A percentile compares a stretch with the other conserved stretches of the same genome.
These are phyloP conservation scores for Sophora flavescens DNA, from an alignment of 306 rosid species.

Conservation along the genomic window DNA sequence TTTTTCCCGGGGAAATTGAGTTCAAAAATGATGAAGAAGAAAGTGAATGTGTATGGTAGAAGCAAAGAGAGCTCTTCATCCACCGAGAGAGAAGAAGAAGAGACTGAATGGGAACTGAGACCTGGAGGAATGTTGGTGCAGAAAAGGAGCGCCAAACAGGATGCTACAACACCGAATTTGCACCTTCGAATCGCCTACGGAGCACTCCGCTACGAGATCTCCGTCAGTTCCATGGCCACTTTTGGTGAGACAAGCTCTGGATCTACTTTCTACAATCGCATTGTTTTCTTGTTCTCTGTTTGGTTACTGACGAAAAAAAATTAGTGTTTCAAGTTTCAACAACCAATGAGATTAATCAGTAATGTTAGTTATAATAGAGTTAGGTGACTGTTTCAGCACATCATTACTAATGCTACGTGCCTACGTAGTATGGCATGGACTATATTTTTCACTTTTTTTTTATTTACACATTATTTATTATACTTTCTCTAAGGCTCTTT, in stretches of 20 bases:
- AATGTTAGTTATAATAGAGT: slow-evolving; percentile 16
- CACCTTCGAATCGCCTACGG: slow-evolving; percentile 72
- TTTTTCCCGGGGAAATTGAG: slow-evolving; percentile 36
- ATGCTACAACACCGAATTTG: slow-evolving; percentile 46
- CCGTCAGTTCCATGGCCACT: slow-evolving; percentile 62
- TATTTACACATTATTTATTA: too few relatives aligned
- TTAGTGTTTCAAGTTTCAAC: not conserved
- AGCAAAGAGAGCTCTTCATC: slow-evolving; percentile 37
- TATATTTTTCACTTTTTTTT: not conserved
- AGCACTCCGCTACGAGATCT: slow-evolving; percentile 69
- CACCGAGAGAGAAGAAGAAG: slow-evolving; percentile 38
- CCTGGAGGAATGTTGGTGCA: slow-evolving; percentile 93
- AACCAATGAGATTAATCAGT: too few relatives aligned
- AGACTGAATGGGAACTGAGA: slow-evolving; percentile 76
- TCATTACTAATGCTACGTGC: slow-evolving; percentile 32
- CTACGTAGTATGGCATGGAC: slow-evolving; percentile 37
- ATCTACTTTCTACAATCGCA: not conserved
- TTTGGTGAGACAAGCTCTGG: slow-evolving; percentile 57
- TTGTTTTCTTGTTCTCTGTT: slow-evolving; percentile 19
- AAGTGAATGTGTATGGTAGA: slow-evolving; percentile 41
- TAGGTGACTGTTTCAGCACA: not conserved
- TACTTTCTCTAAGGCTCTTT: too few relatives aligned
- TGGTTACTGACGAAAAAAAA: slow-evolving; percentile 37
- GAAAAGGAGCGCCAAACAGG: slow-evolving; percentile 49
- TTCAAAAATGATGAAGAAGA: slow-evolving; percentile 60